These are phyloP conservation scores for Metschnikowia vanudenii DNA, from an alignment of 805 yeast species.

Conservation along the genomic window DNA sequence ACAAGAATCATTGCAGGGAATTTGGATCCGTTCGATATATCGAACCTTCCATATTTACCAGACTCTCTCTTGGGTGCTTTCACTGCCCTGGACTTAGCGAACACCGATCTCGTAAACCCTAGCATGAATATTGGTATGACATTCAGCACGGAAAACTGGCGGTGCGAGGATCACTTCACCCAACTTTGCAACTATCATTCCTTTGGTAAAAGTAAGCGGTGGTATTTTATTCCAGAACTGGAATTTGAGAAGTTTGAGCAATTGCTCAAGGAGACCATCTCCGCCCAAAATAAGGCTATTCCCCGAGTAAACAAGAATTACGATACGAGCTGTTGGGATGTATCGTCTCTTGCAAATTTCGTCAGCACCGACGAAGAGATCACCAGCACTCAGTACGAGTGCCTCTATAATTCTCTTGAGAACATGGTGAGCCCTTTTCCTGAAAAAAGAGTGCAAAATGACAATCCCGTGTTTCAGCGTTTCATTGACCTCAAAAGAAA, in stretches of 20 bases:
- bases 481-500: conserved; percentile 14
- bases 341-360: conserved; percentile 19
- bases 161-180: conserved; percentile 58
- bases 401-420: conserved; percentile 31
- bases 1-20: neutral
- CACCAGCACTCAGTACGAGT: conserved; percentile 24
- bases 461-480: conserved; percentile 23
- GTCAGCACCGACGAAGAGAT: conserved; percentile 19
- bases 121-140: conserved; percentile 52
- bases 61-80: conserved; percentile 47
- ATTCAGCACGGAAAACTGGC: conserved; percentile 57
- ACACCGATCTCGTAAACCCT: conserved; percentile 44
- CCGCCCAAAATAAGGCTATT: conserved; percentile 3
- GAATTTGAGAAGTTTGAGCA: conserved; percentile 52
- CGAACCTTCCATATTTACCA: conserved; percentile 50
- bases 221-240: conserved; percentile 64
- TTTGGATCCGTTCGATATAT: conserved; percentile 56
- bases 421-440: conserved; percentile 29
- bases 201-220: conserved; percentile 52
- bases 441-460: conserved; percentile 28
- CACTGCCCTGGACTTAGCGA: conserved; percentile 43
- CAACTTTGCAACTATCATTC: conserved; percentile 54
- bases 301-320: conserved; percentile 21
- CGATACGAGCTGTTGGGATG: conserved; percentile 21
- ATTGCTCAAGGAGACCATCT: conserved; percentile 27